Evolutionary conservation across 495 filamentous ascomycete species (phyloP), one percentile per base, ranked within the genome.

Genomic region (Chaetomium cochliodes): DNA sequence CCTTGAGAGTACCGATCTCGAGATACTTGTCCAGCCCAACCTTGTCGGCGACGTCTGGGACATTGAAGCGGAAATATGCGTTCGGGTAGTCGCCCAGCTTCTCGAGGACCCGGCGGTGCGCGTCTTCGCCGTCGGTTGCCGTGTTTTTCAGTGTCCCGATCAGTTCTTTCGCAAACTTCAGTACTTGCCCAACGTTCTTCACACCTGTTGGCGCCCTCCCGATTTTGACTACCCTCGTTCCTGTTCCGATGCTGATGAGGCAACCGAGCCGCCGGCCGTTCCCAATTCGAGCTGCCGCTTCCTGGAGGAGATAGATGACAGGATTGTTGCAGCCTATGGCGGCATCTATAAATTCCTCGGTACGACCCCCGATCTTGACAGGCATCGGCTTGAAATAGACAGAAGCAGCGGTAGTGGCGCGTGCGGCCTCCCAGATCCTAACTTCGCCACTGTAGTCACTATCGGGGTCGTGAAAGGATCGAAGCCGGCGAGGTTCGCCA

Each of bases 31-130:
- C 8, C 16, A 72, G 53, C 0, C 37, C 16, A 25, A 96, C 91
- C 15, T 92, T 82, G 77, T 92, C 93, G 26, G 92, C 91, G 55
- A 90, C 92, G 71, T 92, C 90, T 1, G 64, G 61, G n/a, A 69
- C 65, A 30, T 55, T 67, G 54, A 72, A 72, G 41, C 69, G 69
- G 30, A 69, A 69, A 22, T 67, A 69, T 39, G 69, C 54, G 23
- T 61, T 30, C 0, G 44, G 12, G 26, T 39, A 37, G 4, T 22
- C 37, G 5, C n/a, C n/a, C 4, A 72, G 30, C 8, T 39, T 49
- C 11, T 16, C 39, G 16, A 60, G 8, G 12, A 63, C 20, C 1
- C 20, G 28, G 33, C 26, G 18, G 25, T 67, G 59, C 4, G 52
- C 4, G 3, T 41, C n/a, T 41, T 72, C 69, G 7, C 25, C 23